phyloP scores from a whole-genome alignment of 331 rosid species.

The Erythrophleum ivorense region DNA sequence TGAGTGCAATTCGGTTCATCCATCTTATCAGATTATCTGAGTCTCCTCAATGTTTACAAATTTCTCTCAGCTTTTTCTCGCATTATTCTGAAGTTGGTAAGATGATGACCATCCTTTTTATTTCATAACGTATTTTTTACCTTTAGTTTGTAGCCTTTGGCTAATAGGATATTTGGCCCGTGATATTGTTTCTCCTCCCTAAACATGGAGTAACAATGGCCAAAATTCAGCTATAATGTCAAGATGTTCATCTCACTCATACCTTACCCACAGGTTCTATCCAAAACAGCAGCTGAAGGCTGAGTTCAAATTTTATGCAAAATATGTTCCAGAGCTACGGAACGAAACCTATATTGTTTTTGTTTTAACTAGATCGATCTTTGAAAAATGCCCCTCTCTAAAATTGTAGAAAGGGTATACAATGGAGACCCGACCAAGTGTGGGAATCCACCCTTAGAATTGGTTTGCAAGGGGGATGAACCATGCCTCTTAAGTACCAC shows the following conservation, averaged over 20 bases:
- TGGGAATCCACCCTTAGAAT: too few relatives aligned
- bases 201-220: neutral
- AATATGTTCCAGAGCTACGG: neutral
- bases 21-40: neutral
- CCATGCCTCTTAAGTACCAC: too few relatives aligned
- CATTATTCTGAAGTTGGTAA: neutral
- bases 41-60: slow-evolving; percentile 1
- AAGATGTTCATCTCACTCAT: neutral
- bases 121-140: neutral
- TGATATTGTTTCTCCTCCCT: neutral
- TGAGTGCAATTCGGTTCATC: slow-evolving; percentile 16
- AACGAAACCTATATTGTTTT: neutral
- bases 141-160: neutral
- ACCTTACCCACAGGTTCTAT: neutral
- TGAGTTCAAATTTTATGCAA: neutral
- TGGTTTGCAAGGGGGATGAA: too few relatives aligned
- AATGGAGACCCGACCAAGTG: too few relatives aligned
- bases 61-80: neutral
- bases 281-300: neutral
- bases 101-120: neutral
- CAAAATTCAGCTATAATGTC: neutral
- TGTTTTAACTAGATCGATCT: neutral
- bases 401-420: neutral
- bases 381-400: neutral
- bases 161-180: neutral